These are phyloP conservation scores for Rhytidiadelphus loreus DNA, from an alignment of 225 moss, liverwort and hornwort species.

Conservation along the genomic window DNA sequence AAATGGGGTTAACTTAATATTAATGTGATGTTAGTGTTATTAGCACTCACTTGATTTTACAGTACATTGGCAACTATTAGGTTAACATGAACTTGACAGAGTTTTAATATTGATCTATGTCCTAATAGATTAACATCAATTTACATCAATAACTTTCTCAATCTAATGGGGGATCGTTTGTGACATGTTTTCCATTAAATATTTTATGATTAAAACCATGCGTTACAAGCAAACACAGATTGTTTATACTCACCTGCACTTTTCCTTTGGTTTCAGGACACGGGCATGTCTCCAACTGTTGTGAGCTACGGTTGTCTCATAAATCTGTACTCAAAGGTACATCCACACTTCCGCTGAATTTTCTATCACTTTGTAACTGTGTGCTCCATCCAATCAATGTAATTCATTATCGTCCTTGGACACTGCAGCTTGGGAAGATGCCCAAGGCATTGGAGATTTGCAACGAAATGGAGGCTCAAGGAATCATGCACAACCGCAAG, in stretches of 20 bases:
- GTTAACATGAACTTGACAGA: background rate
- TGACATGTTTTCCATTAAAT: background rate
- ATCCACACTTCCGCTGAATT: background rate
- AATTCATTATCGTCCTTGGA: background rate
- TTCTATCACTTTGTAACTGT: background rate
- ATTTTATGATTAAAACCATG: background rate
- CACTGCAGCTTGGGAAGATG: slow-evolving; percentile 63
- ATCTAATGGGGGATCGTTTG: background rate
- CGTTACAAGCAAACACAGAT: background rate
- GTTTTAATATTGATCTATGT: background rate
- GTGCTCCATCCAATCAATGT: background rate
- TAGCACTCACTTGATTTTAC: background rate
- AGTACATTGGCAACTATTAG: background rate
- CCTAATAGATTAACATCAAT: background rate
- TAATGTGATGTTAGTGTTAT: background rate
- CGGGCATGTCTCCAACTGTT: slow-evolving; percentile 51
- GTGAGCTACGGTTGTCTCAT: slow-evolving; percentile 76
- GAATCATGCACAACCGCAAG: slow-evolving; percentile 53
- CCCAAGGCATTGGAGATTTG: slow-evolving; percentile 47
- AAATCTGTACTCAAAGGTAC: slow-evolving; percentile 59
- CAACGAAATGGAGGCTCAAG: slow-evolving; percentile 48
- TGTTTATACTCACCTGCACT: background rate
- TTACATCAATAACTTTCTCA: background rate
- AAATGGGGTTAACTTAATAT: background rate
- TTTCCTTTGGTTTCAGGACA: slow-evolving; percentile 22